Percentiles rank a stretch among this genome's conserved stretches.
Conservation (phyloP, 2,329 filamentous ascomycete species). For the Hypoxylon rubiginosum region DNA sequence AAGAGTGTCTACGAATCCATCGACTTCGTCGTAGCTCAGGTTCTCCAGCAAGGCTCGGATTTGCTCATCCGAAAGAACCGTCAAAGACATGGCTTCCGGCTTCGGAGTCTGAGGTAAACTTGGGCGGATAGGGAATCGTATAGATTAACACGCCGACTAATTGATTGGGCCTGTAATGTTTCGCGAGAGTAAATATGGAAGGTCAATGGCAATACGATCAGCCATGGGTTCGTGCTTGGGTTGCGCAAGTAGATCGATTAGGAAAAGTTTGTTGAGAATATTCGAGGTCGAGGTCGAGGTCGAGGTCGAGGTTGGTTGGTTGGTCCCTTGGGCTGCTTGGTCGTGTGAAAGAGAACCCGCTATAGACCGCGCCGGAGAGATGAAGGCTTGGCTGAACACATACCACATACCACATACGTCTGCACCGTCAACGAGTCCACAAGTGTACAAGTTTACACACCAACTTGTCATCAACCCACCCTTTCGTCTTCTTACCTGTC, state of each 20-base stretch:
- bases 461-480: not conserved
- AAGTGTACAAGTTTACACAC: not conserved
- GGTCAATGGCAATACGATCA: conserved; percentile 3
- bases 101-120: conserved; percentile 16
- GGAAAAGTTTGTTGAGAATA: conserved; percentile 8
- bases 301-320: conserved; percentile 7
- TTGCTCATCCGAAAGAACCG: conserved; percentile 70
- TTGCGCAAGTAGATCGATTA: conserved; percentile 5
- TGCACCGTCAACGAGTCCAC: conserved; percentile 7
- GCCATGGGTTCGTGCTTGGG: conserved; percentile 7
- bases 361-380: conserved; percentile 15
- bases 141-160: conserved; percentile 5
- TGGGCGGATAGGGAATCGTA: not conserved
- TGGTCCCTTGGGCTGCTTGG: too few relatives aligned
- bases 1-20: conserved; percentile 64
- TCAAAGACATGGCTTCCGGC: conserved; percentile 64
- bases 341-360: conserved; percentile 18
- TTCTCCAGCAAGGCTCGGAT: conserved; percentile 67
- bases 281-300: too few relatives aligned
- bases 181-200: not conserved
- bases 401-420: not conserved
- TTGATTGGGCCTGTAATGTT: conserved; percentile 9
- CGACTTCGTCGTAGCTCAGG: conserved; percentile 66
- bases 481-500: not conserved
- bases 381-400: conserved; percentile 32